phyloP scores from a whole-genome alignment of 2,329 filamentous ascomycete species.

The Alternaria dauci region DNA sequence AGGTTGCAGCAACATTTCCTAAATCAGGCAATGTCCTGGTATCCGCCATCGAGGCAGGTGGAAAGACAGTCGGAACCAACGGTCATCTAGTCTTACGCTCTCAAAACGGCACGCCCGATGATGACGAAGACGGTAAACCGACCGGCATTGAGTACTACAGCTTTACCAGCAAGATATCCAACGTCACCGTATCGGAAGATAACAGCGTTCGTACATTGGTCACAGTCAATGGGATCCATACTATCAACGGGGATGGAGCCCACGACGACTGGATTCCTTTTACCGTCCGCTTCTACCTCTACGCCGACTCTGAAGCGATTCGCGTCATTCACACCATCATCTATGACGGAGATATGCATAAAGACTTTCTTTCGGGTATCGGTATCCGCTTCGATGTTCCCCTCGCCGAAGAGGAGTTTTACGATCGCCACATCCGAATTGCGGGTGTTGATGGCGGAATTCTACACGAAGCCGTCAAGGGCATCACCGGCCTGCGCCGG shows the following conservation, averaged over 20 bases:
- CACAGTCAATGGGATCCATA: conserved; percentile 54
- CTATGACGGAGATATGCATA: conserved; percentile 60
- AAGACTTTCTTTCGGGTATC: conserved; percentile 63
- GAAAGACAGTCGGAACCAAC: conserved; percentile 53
- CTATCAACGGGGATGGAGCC: conserved; percentile 28
- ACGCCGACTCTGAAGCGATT: conserved; percentile 64
- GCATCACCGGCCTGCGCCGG: conserved; percentile 66
- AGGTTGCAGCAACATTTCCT: conserved; percentile 45
- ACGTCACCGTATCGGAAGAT: conserved; percentile 59
- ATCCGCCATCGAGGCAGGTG: conserved; percentile 45
- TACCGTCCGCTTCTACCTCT: conserved; percentile 66
- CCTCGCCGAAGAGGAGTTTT: conserved; percentile 60
- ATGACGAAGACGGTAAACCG: conserved; percentile 48
- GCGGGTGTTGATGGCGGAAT: conserved; percentile 65
- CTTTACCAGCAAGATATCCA: conserved; percentile 62
- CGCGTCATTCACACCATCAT: conserved; percentile 65
- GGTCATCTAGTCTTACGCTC: conserved; percentile 61
- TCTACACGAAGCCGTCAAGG: conserved; percentile 66
- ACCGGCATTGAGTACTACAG: conserved; percentile 53
- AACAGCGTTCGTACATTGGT: conserved; percentile 58
- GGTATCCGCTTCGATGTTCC: conserved; percentile 66
- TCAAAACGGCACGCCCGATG: conserved; percentile 58
- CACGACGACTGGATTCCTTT: conserved; percentile 64
- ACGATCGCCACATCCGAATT: conserved; percentile 67
- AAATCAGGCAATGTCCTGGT: conserved; percentile 44